A percentile compares a stretch with the other conserved stretches of the same genome.
These are phyloP conservation scores for Pichia deserticola DNA, from an alignment of 805 yeast genomes.

Conservation along the genomic window DNA sequence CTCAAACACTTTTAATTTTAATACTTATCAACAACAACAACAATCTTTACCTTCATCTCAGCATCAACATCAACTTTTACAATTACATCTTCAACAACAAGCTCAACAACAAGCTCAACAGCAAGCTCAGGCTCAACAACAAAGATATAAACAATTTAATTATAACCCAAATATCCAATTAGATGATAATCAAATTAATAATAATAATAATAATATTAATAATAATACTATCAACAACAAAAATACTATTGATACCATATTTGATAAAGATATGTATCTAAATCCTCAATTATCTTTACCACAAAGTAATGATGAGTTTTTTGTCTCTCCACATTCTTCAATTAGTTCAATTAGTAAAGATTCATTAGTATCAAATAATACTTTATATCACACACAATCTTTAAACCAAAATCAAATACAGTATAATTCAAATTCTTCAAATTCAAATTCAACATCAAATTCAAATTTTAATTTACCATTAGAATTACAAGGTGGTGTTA, in stretches of 20 bases:
- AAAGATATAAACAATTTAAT: conserved; percentile 6
- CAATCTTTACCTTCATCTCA: neutral
- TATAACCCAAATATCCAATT: neutral
- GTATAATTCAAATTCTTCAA: neutral
- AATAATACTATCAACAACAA: conserved; percentile 7
- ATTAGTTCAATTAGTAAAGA: conserved; percentile 25
- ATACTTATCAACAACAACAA: conserved; percentile 5
- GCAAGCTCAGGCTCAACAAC: conserved; percentile 10
- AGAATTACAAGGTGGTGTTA: conserved; percentile 60
- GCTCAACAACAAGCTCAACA: conserved; percentile 6
- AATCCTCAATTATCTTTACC: conserved; percentile 9
- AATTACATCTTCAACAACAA: conserved; percentile 7
- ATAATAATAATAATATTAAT: neutral
- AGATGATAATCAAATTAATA: neutral
- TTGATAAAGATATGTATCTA: conserved; percentile 14
- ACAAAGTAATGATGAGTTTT: conserved; percentile 13
- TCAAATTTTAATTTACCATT: conserved; percentile 41
- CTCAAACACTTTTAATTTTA: too few relatives aligned
- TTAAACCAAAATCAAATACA: neutral
- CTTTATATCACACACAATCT: conserved; percentile 3
- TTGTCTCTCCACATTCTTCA: conserved; percentile 25
- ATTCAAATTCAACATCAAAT: neutral
- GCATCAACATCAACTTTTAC: conserved; percentile 10
- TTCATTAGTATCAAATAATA: conserved; percentile 15
- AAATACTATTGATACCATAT: too few relatives aligned